Evolutionary conservation across 2,329 filamentous ascomycete genomes (phyloP), one percentile per base, ranked within the genome.

Genomic region (Colletotrichum liaoningense): DNA sequence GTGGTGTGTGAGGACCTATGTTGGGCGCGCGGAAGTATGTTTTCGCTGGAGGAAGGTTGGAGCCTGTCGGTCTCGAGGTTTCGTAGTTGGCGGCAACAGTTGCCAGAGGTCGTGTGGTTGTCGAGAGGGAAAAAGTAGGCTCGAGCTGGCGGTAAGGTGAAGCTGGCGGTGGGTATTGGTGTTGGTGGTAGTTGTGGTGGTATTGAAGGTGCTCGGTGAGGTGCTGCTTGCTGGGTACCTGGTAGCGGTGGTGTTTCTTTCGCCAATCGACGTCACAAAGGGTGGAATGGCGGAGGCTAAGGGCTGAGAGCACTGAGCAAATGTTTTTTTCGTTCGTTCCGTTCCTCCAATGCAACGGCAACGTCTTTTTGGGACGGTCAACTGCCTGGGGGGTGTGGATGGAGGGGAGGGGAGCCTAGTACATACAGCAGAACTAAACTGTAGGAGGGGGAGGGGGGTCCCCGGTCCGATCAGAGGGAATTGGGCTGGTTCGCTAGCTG

Each of bases 201-300:
- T 26, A 54, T 65, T 28, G 19, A 35, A 49, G 28, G 16, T 58
- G 56, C 4, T 33, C 57, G 62, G 52, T 42, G 38, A 42, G 16
- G 38, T 42, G 38, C 38, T 42, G 14, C 38, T 42, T 42, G 52
- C 35, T 33, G 63, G 58, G 28, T 63, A 16, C 22, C 22, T 19
- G n/a, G 42, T 49, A 52, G 42, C 59, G 42, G 16, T 59, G 64
- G 42, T 57, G 63, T 69, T 55, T 28, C 38, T 55, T 59, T 73
- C 46, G 67, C 67, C 66, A 70, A 70, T 62, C 60, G 70, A 73
- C 70, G 70, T 73, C 70, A 73, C 70, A 60, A 35, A 69, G 55
- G 59, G 16, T 55, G 63, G 46, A 35, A 28, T 33, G 68, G 55
- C 55, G 38, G 60, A 35, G 22, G 65, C 35, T 26, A 58, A 69